Conservation (phyloP, 352 stramenopile species). For the Elongisporangium senticosum region DNA sequence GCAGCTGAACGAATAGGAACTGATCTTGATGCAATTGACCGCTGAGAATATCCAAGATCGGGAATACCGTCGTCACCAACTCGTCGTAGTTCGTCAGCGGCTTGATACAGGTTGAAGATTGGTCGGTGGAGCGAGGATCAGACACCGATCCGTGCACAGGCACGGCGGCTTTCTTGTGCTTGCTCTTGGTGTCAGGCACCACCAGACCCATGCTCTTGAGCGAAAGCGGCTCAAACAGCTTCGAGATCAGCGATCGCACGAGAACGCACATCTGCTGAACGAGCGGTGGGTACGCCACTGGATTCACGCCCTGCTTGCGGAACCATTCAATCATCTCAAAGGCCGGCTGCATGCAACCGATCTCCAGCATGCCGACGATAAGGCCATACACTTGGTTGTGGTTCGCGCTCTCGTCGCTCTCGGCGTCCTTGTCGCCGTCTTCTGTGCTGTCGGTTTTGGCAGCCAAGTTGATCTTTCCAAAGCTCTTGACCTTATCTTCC, state of each 20-base stretch:
- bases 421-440: conserved; percentile 15
- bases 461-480: conserved; percentile 73
- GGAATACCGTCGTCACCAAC: conserved; percentile 43
- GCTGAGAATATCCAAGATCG: conserved; percentile 60
- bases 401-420: conserved; percentile 25
- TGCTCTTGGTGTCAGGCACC: conserved; percentile 2
- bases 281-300: conserved; percentile 57
- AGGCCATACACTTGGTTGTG: conserved; percentile 78
- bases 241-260: conserved; percentile 55
- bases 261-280: conserved; percentile 57
- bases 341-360: conserved; percentile 48
- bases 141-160: background rate
- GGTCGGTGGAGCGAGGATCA: background rate
- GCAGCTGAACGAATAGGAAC: conserved; percentile 67
- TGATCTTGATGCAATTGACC: conserved; percentile 62
- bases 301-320: conserved; percentile 52
- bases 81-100: conserved; percentile 30
- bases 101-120: conserved; percentile 12
- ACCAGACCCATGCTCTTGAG: conserved; percentile 44
- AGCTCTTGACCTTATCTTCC: conserved; percentile 50
- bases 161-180: conserved; percentile 3
- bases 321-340: conserved; percentile 85
- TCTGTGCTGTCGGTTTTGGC: conserved; percentile 18
- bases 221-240: conserved; percentile 55
- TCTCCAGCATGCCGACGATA: conserved; percentile 77